A percentile compares a stretch with the other conserved stretches of the same genome.
These are phyloP conservation scores for Fusarium tanahbumbuense DNA, from an alignment of 2,329 filamentous ascomycete species.

Conservation along the genomic window DNA sequence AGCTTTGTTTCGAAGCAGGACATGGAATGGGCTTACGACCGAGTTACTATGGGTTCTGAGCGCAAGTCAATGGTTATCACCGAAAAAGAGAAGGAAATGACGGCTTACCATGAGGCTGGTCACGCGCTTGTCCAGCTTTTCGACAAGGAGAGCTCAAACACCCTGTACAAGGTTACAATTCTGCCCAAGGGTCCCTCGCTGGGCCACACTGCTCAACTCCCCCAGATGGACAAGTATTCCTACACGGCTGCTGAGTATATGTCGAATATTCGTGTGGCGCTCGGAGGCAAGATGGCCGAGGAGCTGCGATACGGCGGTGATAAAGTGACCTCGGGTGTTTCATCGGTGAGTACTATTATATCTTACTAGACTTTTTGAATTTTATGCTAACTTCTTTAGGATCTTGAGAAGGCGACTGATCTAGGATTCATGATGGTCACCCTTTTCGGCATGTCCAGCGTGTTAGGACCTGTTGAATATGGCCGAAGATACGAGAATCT, in stretches of 20 bases:
- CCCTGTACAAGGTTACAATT: slow-evolving; percentile 97
- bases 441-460: slow-evolving; percentile 86
- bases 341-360: slow-evolving; percentile 67
- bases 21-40: slow-evolving; percentile 98
- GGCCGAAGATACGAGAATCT: slow-evolving; percentile 82
- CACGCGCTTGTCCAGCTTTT: slow-evolving; percentile 92
- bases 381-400: slow-evolving; percentile 62
- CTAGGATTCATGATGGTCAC: slow-evolving; percentile 91
- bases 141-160: slow-evolving; percentile 75
- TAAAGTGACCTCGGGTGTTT: slow-evolving; percentile 89
- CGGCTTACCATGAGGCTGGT: slow-evolving; percentile 96
- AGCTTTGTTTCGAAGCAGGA: slow-evolving; percentile 80
- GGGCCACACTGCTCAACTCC: slow-evolving; percentile 87
- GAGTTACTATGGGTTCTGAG: slow-evolving; percentile 97
- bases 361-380: neutral
- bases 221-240: slow-evolving; percentile 92
- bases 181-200: slow-evolving; percentile 88
- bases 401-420: slow-evolving; percentile 84
- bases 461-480: slow-evolving; percentile 91
- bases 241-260: slow-evolving; percentile 87
- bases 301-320: slow-evolving; percentile 93
- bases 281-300: slow-evolving; percentile 90
- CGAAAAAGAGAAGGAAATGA: slow-evolving; percentile 93
- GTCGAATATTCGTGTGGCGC: slow-evolving; percentile 80
- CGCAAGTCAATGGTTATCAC: slow-evolving; percentile 89